Percentiles rank a stretch among this genome's conserved stretches.
phyloP scores from a whole-genome alignment of 805 yeast genomes.

The Kodamaea neixiangensis region DNA sequence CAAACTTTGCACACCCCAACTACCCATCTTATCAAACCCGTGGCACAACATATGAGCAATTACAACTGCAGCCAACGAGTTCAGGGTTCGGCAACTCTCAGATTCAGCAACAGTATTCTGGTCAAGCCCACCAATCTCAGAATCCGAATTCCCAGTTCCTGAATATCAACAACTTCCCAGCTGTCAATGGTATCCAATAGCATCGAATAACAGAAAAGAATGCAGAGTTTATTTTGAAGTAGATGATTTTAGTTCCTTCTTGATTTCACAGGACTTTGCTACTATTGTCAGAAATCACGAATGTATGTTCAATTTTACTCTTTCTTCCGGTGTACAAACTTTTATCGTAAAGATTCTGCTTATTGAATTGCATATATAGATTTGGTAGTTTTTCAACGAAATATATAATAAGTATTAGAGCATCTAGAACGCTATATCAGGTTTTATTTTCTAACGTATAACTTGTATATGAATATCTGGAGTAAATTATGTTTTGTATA shows the following conservation, averaged over 20 bases:
- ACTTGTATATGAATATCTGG: too few relatives aligned
- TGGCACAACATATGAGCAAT: slow-evolving; percentile 3
- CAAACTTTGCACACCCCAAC: neutral
- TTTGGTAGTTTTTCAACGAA: too few relatives aligned
- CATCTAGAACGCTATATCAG: too few relatives aligned
- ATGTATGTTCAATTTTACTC: neutral
- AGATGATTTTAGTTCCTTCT: neutral
- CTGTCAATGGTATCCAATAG: slow-evolving; percentile 23
- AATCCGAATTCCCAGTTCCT: slow-evolving; percentile 19
- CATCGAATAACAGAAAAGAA: neutral
- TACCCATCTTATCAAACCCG: slow-evolving; percentile 1
- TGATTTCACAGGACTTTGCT: neutral
- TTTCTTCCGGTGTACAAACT: neutral
- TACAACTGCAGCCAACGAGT: slow-evolving; percentile 38
- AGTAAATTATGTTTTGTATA: too few relatives aligned
- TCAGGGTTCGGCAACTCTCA: slow-evolving; percentile 40
- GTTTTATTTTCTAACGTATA: too few relatives aligned
- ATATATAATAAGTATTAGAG: too few relatives aligned
- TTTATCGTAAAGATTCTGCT: too few relatives aligned
- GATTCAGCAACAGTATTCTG: slow-evolving; percentile 2
- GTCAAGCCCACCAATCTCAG: slow-evolving; percentile 1
- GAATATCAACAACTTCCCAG: slow-evolving; percentile 32
- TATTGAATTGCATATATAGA: too few relatives aligned
- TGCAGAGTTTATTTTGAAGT: too few relatives aligned
- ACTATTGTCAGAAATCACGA: neutral